Evolutionary conservation across 345 rosid genomes (phyloP).

Genomic region (Reutealis trisperma): DNA sequence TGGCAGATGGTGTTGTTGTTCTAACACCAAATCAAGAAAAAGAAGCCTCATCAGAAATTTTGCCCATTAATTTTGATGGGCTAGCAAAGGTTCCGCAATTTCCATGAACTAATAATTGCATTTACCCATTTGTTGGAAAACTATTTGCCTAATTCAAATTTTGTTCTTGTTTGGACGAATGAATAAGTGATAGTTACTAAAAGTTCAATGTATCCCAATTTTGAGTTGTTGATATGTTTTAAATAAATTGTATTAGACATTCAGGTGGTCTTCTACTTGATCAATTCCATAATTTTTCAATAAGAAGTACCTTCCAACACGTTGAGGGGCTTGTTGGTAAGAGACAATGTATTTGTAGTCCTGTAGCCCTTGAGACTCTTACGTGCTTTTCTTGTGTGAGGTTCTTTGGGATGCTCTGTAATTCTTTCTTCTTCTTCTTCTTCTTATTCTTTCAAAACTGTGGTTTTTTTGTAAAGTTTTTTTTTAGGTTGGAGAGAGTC

Average conservation of each 20-base stretch:
- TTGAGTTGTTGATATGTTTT: neutral
- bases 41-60: conserved; percentile 79
- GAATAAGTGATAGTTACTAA: neutral
- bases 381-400: neutral
- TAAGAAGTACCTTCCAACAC: neutral
- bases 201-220: neutral
- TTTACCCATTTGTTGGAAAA: neutral
- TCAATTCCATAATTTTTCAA: neutral
- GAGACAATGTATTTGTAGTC: neutral
- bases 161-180: neutral
- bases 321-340: neutral
- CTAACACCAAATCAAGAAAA: conserved; percentile 75
- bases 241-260: neutral
- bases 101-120: neutral
- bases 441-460: neutral
- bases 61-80: conserved; percentile 92
- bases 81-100: conserved; percentile 59
- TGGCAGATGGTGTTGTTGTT: conserved; percentile 70
- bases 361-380: neutral
- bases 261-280: neutral
- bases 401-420: neutral
- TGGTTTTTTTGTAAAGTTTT: too few species aligned
- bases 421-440: neutral
- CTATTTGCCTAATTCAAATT: neutral
- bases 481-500: neutral